phyloP scores from a whole-genome alignment of 2,329 filamentous ascomycete genomes.

The Fusarium albosuccineum region DNA sequence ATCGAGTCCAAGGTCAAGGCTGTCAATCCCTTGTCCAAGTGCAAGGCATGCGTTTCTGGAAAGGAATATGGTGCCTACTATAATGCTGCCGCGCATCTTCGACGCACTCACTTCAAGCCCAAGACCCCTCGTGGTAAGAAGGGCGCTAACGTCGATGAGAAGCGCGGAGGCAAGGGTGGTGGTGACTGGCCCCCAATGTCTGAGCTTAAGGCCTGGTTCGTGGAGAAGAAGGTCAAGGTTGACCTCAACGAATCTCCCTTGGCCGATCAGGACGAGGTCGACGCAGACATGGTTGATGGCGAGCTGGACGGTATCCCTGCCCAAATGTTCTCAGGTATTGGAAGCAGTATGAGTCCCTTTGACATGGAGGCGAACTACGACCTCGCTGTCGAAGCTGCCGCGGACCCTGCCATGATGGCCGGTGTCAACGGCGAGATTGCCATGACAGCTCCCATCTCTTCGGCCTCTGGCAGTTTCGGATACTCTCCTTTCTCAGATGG shows the following conservation, averaged over 20 bases:
- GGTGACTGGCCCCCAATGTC: conserved; percentile 47
- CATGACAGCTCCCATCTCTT: conserved; percentile 44
- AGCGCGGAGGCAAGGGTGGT: conserved; percentile 62
- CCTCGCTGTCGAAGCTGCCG: conserved; percentile 36
- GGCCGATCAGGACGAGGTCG: conserved; percentile 50
- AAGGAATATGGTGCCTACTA: conserved; percentile 94
- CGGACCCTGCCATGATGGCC: conserved; percentile 36
- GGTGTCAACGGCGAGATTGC: conserved; percentile 32
- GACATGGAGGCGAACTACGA: conserved; percentile 42
- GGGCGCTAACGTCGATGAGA: conserved; percentile 58
- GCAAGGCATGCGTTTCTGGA: conserved; percentile 81
- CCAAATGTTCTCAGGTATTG: conserved; percentile 43
- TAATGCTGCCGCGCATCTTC: conserved; percentile 91
- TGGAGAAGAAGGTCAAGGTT: conserved; percentile 61
- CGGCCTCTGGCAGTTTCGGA: conserved; percentile 41
- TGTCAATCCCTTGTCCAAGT: conserved; percentile 78
- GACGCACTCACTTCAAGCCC: conserved; percentile 87
- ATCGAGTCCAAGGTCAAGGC: conserved; percentile 60
- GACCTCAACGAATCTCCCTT: conserved; percentile 55
- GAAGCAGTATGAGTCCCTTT: conserved; percentile 38
- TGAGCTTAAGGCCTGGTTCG: conserved; percentile 67
- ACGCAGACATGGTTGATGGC: conserved; percentile 44
- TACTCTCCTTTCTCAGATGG: conserved; percentile 41
- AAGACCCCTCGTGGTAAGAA: conserved; percentile 63
- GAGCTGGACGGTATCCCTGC: conserved; percentile 35